Evolutionary conservation across 768 basidiomycete species (phyloP).

Genomic region (Rhodotorula kratochvilovae): DNA sequence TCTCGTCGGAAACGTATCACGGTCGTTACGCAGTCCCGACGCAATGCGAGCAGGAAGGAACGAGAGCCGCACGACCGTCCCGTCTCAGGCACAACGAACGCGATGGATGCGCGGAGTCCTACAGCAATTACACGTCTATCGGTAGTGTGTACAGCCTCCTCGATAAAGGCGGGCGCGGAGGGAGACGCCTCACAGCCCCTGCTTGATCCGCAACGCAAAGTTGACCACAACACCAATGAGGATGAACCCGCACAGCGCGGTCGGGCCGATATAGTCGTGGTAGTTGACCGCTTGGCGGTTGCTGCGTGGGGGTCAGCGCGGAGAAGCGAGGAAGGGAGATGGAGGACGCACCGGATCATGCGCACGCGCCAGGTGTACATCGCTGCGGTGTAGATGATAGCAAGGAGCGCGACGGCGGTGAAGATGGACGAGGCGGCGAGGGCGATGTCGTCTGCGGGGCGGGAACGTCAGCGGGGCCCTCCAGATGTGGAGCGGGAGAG

Average conservation of each 20-base stretch:
- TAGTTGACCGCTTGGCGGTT: conserved; percentile 73
- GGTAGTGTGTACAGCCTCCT: no score
- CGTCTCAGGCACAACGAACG: no score
- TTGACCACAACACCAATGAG: conserved; percentile 69
- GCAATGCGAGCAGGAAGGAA: no score
- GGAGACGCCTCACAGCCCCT: conserved; percentile 24
- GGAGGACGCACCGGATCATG: conserved; percentile 54
- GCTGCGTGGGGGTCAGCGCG: neutral
- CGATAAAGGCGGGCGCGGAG: no score
- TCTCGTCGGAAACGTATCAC: no score
- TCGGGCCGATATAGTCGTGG: conserved; percentile 67
- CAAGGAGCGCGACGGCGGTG: conserved; percentile 78
- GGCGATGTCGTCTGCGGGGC: conserved; percentile 54
- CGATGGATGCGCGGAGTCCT: no score
- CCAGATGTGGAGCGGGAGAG: conserved; percentile 13
- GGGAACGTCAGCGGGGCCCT: conserved; percentile 12
- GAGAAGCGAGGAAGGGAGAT: no score
- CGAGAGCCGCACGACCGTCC: no score
- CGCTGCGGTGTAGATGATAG: conserved; percentile 78
- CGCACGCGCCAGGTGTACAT: conserved; percentile 74
- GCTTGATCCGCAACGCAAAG: conserved; percentile 58
- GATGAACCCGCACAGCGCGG: conserved; percentile 64
- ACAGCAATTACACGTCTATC: no score
- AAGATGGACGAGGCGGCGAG: conserved; percentile 83
- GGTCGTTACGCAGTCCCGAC: no score